A percentile compares a stretch with the other conserved stretches of the same genome.
These are phyloP conservation scores for Raphidocelis subcapitata DNA, from an alignment of 139 green algal genomes.

Conservation along the genomic window DNA sequence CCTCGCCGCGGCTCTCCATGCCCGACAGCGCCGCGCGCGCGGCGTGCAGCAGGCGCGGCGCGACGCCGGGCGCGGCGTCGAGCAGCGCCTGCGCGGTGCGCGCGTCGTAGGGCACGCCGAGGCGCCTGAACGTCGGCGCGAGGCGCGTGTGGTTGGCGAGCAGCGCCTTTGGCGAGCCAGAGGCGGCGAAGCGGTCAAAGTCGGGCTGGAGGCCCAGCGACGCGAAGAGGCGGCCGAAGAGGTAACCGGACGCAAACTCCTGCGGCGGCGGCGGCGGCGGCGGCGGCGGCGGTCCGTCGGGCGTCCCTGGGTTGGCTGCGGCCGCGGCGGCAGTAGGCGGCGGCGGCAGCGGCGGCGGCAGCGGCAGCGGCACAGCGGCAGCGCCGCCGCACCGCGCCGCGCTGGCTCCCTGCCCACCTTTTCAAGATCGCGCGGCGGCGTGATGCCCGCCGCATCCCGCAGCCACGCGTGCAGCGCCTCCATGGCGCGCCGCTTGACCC, in stretches of 20 bases:
- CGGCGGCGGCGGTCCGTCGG: neutral
- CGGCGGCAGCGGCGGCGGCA: neutral
- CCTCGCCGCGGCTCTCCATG: constrained; percentile 16
- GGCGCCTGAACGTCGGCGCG: constrained; percentile 56
- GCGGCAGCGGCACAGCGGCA: neutral
- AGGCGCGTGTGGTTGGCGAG: constrained; percentile 76
- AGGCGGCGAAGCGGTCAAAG: constrained; percentile 61
- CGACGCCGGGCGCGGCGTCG: constrained; percentile 57
- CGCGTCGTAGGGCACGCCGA: constrained; percentile 58
- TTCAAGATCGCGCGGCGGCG: no score
- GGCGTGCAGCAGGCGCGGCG: constrained; percentile 55
- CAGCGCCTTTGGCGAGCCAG: no score
- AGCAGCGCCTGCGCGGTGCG: constrained; percentile 60
- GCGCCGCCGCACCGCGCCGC: no score
- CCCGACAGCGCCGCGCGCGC: constrained; percentile 56
- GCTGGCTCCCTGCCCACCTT: no score
- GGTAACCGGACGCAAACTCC: constrained; percentile 69
- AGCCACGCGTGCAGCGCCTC: no score
- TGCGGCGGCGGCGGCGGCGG: constrained; percentile 25
- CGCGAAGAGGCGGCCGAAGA: constrained; percentile 60
- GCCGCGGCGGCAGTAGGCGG: neutral
- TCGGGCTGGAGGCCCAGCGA: constrained; percentile 69
- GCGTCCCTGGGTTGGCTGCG: neutral
- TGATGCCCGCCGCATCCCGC: no score
- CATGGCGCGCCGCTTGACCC: no score